These are phyloP conservation scores for Globisporangium cylindrosporum DNA, from an alignment of 352 stramenopile genomes.

Conservation along the genomic window DNA sequence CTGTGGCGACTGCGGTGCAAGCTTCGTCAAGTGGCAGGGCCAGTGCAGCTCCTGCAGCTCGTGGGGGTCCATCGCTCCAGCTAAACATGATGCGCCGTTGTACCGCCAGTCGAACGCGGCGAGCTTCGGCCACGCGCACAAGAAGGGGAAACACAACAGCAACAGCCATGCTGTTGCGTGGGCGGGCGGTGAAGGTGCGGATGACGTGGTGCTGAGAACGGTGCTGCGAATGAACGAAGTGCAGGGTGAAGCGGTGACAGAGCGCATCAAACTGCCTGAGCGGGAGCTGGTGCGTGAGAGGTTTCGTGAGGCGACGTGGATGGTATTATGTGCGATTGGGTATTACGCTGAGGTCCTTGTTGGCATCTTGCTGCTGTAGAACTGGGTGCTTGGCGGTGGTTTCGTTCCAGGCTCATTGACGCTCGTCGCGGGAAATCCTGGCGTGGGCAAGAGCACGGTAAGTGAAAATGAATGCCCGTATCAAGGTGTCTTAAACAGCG, in stretches of 20 bases:
- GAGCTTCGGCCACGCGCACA: conserved; percentile 32
- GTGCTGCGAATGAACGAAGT: conserved; percentile 78
- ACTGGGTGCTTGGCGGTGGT: conserved; percentile 95
- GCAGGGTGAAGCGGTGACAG: conserved; percentile 39
- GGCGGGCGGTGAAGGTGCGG: conserved; percentile 25
- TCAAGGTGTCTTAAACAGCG: not conserved
- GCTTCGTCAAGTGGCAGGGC: conserved; percentile 81
- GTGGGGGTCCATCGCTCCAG: conserved; percentile 88
- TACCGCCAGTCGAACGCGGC: conserved; percentile 63
- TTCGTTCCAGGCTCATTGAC: conserved; percentile 93
- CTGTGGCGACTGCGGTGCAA: conserved; percentile 58
- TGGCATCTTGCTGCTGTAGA: conserved; percentile 35
- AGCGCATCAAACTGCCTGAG: conserved; percentile 68
- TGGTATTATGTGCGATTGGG: no score
- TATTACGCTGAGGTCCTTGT: not conserved
- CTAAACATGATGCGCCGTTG: conserved; percentile 29
- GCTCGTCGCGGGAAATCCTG: conserved; percentile 94
- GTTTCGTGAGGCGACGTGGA: no score
- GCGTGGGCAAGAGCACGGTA: conserved; percentile 92
- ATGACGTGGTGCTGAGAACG: conserved; percentile 12
- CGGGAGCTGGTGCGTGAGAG: conserved; percentile 40
- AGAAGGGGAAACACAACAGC: conserved; percentile 33
- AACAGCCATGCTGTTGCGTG: conserved; percentile 29
- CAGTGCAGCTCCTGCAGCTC: conserved; percentile 84
- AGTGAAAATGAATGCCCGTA: not conserved